phyloP scores from a whole-genome alignment of 108 stramenopile species.

The Conticribra weissflogii region DNA sequence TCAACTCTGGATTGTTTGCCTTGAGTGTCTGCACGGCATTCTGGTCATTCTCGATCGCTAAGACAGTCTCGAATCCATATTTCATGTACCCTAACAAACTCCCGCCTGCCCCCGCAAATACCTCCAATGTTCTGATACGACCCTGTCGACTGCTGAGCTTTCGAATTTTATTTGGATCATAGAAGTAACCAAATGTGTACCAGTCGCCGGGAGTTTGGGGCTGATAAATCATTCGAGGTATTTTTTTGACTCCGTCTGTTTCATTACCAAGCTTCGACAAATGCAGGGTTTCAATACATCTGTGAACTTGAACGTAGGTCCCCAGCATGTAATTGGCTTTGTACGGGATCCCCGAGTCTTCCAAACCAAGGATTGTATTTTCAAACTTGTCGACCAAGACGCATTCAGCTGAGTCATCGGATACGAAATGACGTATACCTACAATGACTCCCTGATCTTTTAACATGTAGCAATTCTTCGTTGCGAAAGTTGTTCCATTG shows the following conservation, averaged over 20 bases:
- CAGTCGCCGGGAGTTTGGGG: constrained; percentile 26
- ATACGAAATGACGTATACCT: constrained; percentile 24
- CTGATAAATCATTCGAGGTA: constrained; percentile 40
- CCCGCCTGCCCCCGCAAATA: constrained; percentile 60
- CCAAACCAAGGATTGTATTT: constrained; percentile 37
- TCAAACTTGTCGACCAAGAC: constrained; percentile 32
- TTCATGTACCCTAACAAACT: constrained; percentile 40
- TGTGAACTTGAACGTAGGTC: constrained; percentile 21
- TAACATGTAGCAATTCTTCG: constrained; percentile 18
- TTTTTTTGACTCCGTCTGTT: constrained; percentile 18
- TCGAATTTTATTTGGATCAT: constrained; percentile 10
- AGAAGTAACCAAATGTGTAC: constrained; percentile 41
- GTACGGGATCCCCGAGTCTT: constrained; percentile 26
- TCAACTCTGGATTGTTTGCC: constrained; percentile 21
- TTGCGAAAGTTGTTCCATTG: constrained; percentile 14
- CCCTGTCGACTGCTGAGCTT: not conserved
- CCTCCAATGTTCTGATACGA: constrained; percentile 38
- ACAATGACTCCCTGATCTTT: constrained; percentile 18
- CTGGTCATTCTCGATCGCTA: constrained; percentile 47
- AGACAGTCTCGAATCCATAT: constrained; percentile 36
- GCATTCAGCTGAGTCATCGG: constrained; percentile 26
- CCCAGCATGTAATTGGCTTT: constrained; percentile 3
- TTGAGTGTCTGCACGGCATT: constrained; percentile 37
- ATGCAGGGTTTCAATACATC: constrained; percentile 12
- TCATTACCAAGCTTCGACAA: constrained; percentile 11